Evolutionary conservation across 179 eudicot species (phyloP).

Genomic region (Gypsophila paniculata): DNA sequence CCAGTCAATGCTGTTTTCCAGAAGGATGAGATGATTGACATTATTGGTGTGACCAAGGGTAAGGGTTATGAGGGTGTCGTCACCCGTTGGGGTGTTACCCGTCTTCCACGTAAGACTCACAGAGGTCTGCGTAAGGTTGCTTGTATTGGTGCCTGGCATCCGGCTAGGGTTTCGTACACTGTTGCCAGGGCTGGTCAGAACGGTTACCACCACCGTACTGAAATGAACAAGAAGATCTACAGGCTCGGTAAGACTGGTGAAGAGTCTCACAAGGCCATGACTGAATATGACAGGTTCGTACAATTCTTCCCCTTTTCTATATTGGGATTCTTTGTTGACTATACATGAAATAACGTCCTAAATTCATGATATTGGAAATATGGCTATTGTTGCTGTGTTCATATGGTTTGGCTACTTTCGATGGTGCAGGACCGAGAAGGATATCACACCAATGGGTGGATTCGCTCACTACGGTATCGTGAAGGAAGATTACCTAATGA

Average conservation of each 20-base stretch:
- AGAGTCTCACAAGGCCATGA: conserved; percentile 52
- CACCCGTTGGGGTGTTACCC: conserved; percentile 91
- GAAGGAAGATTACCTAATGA: conserved; percentile 41
- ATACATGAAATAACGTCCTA: too few relatives aligned
- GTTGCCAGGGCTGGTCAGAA: conserved; percentile 90
- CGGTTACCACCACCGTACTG: conserved; percentile 83
- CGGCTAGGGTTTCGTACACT: conserved; percentile 76
- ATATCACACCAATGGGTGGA: conserved; percentile 47
- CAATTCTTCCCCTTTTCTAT: background rate
- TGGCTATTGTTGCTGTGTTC: too few relatives aligned
- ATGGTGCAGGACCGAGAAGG: conserved; percentile 39
- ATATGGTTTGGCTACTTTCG: background rate
- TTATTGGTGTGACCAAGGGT: conserved; percentile 81
- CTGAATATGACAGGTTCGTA: conserved; percentile 67
- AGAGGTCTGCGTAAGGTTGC: conserved; percentile 89
- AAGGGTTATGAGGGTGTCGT: conserved; percentile 81
- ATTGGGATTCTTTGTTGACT: too few relatives aligned
- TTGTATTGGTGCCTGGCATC: conserved; percentile 86
- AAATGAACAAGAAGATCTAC: conserved; percentile 80
- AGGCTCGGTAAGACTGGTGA: conserved; percentile 58
- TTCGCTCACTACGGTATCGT: conserved; percentile 51
- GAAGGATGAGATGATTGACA: conserved; percentile 75
- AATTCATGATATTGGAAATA: too few relatives aligned
- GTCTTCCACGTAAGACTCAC: conserved; percentile 84
- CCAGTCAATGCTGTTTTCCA: conserved; percentile 71